Conservation (phyloP, 331 rosid species). For the Acacia concinna region DNA sequence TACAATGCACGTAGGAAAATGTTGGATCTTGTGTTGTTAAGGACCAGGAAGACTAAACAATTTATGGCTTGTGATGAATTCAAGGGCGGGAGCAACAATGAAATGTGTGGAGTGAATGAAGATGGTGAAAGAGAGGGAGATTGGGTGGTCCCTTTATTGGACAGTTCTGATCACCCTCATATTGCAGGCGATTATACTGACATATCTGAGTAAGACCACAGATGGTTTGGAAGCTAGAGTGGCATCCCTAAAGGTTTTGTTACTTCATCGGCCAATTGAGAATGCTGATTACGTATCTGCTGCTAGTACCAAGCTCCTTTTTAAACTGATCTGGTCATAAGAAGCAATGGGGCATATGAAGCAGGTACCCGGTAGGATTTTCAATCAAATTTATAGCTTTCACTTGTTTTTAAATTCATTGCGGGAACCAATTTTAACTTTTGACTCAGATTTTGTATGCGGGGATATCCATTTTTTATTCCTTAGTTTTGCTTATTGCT, state of each 20-base stretch:
- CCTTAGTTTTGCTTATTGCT: too few species aligned
- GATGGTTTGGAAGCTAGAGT: slow-evolving; percentile 1
- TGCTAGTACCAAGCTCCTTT: background rate
- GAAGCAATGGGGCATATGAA: slow-evolving; percentile 1
- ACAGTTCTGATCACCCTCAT: slow-evolving; percentile 37
- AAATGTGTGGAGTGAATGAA: slow-evolving; percentile 28
- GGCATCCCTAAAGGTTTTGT: background rate
- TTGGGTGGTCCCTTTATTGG: slow-evolving; percentile 63
- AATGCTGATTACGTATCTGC: background rate
- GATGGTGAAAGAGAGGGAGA: slow-evolving; percentile 49
- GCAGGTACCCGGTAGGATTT: too few species aligned
- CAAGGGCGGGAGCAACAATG: slow-evolving; percentile 27
- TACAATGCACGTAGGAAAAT: slow-evolving; percentile 52
- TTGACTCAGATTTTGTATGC: background rate
- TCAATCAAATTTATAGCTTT: background rate
- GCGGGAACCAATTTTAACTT: background rate
- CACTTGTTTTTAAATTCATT: background rate
- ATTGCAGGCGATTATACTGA: background rate
- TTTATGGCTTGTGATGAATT: slow-evolving; percentile 30
- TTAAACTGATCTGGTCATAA: background rate
- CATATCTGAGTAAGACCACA: background rate
- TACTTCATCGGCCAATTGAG: too few species aligned
- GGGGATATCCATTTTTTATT: background rate
- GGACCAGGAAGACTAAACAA: slow-evolving; percentile 50
- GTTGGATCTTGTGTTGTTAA: slow-evolving; percentile 63